These are phyloP conservation scores for Penicillium sp. DNA, from an alignment of 2,329 filamentous ascomycete genomes.

Conservation along the genomic window DNA sequence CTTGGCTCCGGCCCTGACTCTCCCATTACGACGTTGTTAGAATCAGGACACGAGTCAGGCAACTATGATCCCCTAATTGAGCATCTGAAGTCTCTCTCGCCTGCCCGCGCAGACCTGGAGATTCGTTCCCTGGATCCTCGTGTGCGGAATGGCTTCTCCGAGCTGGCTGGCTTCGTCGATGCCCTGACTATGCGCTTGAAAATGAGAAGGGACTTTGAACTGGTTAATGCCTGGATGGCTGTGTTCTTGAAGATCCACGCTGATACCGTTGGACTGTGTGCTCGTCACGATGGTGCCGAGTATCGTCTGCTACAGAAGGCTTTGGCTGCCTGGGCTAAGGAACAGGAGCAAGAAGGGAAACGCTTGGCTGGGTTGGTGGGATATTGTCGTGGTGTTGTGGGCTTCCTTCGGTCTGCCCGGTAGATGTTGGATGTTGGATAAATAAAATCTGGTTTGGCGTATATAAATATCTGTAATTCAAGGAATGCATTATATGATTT, in stretches of 20 bases:
- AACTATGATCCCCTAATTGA: constrained; percentile 73
- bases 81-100: constrained; percentile 78
- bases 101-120: constrained; percentile 86
- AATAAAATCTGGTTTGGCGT: not conserved
- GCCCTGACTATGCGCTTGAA: constrained; percentile 74
- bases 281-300: constrained; percentile 52
- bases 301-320: constrained; percentile 57
- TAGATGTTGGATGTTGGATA: no score
- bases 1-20: constrained; percentile 28
- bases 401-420: constrained; percentile 70
- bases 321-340: constrained; percentile 70
- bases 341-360: constrained; percentile 72
- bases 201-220: constrained; percentile 80
- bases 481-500: not conserved
- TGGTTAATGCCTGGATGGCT: constrained; percentile 96
- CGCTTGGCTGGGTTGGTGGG: constrained; percentile 78
- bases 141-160: constrained; percentile 58
- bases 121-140: constrained; percentile 73
- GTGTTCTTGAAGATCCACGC: constrained; percentile 84
- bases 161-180: constrained; percentile 78
- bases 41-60: constrained; percentile 51
- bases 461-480: not conserved
- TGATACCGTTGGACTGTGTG: constrained; percentile 56
- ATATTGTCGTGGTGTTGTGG: constrained; percentile 84
- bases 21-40: constrained; percentile 55